phyloP scores from a whole-genome alignment of 1,284 basidiomycete genomes.

The Papiliotrema flavescens region DNA sequence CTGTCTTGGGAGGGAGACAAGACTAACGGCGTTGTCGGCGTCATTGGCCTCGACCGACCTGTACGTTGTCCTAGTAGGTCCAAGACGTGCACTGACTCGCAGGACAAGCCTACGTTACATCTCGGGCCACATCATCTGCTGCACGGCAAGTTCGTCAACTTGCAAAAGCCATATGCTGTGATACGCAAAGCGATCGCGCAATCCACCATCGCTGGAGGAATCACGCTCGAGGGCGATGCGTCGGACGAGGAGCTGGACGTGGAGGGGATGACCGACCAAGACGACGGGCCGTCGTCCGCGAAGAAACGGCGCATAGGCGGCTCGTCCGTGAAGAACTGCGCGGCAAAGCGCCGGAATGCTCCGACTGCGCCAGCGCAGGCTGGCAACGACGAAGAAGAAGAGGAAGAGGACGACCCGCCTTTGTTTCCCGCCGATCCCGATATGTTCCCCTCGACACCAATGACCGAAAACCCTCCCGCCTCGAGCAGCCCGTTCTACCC shows the following conservation, averaged over 20 bases:
- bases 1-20: conserved; percentile 54
- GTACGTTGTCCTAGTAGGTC: conserved; percentile 22
- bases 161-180: conserved; percentile 74
- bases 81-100: no score
- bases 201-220: background rate
- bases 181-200: conserved; percentile 27
- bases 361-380: background rate
- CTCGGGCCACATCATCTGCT: conserved; percentile 79
- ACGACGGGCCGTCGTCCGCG: background rate
- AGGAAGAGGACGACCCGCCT: conserved; percentile 26
- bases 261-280: conserved; percentile 8
- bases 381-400: conserved; percentile 9
- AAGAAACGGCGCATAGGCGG: background rate
- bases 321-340: background rate
- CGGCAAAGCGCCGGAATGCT: background rate
- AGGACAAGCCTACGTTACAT: conserved; percentile 73
- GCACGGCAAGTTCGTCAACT: conserved; percentile 74
- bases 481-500: conserved; percentile 16
- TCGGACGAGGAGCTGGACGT: conserved; percentile 13
- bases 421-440: conserved; percentile 23
- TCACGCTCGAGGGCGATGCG: conserved; percentile 10
- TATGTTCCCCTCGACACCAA: conserved; percentile 11
- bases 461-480: background rate
- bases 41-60: conserved; percentile 45
- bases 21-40: conserved; percentile 39